Percentiles rank a stretch among this genome's conserved stretches.
Conservation (phyloP, 2,329 filamentous ascomycete genomes). For the Coniella lustricola region DNA sequence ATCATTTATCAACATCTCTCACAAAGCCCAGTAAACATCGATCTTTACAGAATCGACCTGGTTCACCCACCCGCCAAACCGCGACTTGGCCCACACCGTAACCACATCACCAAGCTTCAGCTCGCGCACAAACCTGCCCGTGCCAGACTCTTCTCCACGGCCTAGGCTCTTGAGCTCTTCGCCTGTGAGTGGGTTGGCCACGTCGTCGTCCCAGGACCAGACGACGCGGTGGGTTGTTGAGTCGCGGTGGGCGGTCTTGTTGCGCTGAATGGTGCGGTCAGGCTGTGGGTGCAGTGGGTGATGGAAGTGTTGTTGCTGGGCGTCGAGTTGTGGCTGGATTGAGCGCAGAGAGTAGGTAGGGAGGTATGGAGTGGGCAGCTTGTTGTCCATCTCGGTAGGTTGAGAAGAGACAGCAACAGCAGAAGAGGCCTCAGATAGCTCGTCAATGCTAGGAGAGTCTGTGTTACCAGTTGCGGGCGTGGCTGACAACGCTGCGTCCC, state of each 20-base stretch:
- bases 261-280: constrained; percentile 41
- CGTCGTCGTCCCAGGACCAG: constrained; percentile 47
- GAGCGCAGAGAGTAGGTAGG: constrained; percentile 22
- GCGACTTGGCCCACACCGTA: constrained; percentile 54
- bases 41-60: constrained; percentile 41
- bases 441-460: background rate
- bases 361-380: constrained; percentile 9
- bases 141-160: constrained; percentile 42
- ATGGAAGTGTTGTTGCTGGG: constrained; percentile 25
- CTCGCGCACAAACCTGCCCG: constrained; percentile 48
- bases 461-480: no score
- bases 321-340: constrained; percentile 9
- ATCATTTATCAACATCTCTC: constrained; percentile 1
- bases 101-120: constrained; percentile 54
- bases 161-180: constrained; percentile 35
- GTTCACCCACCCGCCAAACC: constrained; percentile 50
- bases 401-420: constrained; percentile 1
- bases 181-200: constrained; percentile 33
- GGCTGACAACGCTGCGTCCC: no score
- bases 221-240: constrained; percentile 39
- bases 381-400: background rate
- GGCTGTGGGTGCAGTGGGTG: constrained; percentile 30
- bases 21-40: constrained; percentile 52
- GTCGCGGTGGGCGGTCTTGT: constrained; percentile 30
- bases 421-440: background rate